These are phyloP conservation scores for Piper longum DNA, from an alignment of 164 flowering plant species.

Conservation along the genomic window DNA sequence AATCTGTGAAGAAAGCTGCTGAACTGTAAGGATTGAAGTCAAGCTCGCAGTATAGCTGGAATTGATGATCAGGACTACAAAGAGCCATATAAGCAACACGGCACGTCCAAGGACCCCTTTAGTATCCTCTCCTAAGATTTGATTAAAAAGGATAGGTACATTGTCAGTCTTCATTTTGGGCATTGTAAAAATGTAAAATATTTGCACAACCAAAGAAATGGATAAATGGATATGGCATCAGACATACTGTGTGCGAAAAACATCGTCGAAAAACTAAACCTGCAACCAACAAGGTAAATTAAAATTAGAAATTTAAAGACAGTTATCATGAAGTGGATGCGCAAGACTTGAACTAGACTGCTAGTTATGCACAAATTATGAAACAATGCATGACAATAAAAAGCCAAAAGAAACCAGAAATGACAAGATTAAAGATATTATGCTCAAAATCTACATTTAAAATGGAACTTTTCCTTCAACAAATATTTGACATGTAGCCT, in stretches of 20 bases:
- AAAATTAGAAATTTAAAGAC: not conserved
- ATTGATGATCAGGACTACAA: conserved; percentile 78
- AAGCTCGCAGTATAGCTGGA: conserved; percentile 97
- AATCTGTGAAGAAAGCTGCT: conserved; percentile 62
- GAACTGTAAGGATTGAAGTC: conserved; percentile 90
- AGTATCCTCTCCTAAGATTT: conserved; percentile 67
- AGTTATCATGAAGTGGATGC: not conserved
- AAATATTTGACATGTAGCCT: too few relatives aligned
- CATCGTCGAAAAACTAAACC: conserved; percentile 97
- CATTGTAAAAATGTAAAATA: not conserved
- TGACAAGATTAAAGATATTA: too few relatives aligned
- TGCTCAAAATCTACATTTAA: too few relatives aligned
- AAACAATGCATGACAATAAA: too few relatives aligned
- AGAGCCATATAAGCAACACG: conserved; percentile 82
- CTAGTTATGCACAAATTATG: not conserved
- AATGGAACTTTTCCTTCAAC: too few relatives aligned
- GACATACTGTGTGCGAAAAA: conserved; percentile 85
- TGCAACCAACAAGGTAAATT: conserved; percentile 21
- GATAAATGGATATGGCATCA: not conserved
- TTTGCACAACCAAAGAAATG: not conserved
- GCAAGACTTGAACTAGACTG: not conserved
- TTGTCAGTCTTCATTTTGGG: not conserved
- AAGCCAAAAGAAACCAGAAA: too few relatives aligned
- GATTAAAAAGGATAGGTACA: not conserved
- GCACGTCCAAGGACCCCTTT: conserved; percentile 68